phyloP scores from a whole-genome alignment of 1,139 yeast genomes.

The Yamadazyma taylorii region DNA sequence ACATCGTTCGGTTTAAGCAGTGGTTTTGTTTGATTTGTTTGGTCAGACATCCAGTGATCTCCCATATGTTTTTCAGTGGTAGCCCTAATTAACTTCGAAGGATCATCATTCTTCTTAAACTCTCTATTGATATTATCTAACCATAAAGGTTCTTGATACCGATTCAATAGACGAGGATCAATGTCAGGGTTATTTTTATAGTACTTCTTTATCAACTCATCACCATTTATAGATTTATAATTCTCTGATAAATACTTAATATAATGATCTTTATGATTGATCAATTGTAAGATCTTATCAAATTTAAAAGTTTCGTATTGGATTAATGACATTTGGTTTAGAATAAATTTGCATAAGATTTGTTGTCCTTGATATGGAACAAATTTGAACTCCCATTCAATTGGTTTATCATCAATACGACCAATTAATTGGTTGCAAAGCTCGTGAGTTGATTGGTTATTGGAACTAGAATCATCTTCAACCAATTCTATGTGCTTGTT shows the following conservation, averaged over 20 bases:
- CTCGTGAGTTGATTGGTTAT: neutral
- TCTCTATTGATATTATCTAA: neutral
- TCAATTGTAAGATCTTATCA: constrained; percentile 21
- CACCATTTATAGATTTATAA: constrained; percentile 38
- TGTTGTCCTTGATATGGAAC: constrained; percentile 8
- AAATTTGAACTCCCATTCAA: constrained; percentile 26
- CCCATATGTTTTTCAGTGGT: no score
- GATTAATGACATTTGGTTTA: constrained; percentile 11
- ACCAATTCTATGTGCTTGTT: neutral
- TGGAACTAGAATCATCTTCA: neutral
- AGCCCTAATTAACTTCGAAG: no score
- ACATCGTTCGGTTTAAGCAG: neutral
- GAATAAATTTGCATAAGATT: constrained; percentile 7
- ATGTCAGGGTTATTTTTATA: constrained; percentile 17
- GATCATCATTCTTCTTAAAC: no score
- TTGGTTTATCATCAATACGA: neutral
- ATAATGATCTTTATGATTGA: constrained; percentile 35
- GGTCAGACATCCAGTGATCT: no score
- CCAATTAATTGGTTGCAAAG: neutral
- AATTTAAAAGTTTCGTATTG: constrained; percentile 24
- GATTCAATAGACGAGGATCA: constrained; percentile 5
- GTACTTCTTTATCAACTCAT: constrained; percentile 32
- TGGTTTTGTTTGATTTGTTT: constrained; percentile 7
- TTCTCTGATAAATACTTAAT: constrained; percentile 35
- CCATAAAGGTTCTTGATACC: constrained; percentile 10